Percentiles rank a stretch among this genome's conserved stretches.
These are phyloP conservation scores for Plasmodium knowlesi DNA, from an alignment of 169 alveolate species.

Conservation along the genomic window DNA sequence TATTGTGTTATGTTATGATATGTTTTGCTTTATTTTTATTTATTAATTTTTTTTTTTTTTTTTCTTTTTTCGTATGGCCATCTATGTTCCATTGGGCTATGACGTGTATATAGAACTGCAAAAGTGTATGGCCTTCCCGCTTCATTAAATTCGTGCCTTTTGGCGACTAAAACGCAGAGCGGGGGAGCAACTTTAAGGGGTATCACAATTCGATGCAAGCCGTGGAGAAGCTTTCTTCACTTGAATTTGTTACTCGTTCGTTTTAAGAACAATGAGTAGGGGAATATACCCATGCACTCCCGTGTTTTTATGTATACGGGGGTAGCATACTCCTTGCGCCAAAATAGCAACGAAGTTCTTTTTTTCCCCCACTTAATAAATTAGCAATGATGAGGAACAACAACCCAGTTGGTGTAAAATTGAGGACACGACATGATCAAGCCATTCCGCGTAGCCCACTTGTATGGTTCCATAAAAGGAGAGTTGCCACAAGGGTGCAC, in stretches of 20 bases:
- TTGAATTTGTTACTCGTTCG: not conserved
- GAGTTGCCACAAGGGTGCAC: not conserved
- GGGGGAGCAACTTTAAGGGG: not conserved
- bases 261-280: not conserved
- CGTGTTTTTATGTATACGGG: not conserved
- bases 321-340: not conserved
- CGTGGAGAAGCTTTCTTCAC: not conserved
- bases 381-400: not conserved
- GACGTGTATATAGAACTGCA: not conserved
- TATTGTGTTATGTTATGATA: not conserved
- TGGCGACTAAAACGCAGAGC: not conserved
- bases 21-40: not conserved
- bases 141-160: not conserved
- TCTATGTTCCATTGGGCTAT: not conserved
- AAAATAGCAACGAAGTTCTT: not conserved
- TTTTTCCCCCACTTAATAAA: not conserved
- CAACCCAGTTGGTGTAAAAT: not conserved
- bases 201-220: not conserved
- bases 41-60: not conserved
- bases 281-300: not conserved
- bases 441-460: not conserved
- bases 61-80: not conserved
- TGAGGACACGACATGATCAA: not conserved
- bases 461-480: not conserved
- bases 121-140: not conserved